Conservation (phyloP, 2,329 filamentous ascomycete genomes). For the Aspergillus latus region DNA sequence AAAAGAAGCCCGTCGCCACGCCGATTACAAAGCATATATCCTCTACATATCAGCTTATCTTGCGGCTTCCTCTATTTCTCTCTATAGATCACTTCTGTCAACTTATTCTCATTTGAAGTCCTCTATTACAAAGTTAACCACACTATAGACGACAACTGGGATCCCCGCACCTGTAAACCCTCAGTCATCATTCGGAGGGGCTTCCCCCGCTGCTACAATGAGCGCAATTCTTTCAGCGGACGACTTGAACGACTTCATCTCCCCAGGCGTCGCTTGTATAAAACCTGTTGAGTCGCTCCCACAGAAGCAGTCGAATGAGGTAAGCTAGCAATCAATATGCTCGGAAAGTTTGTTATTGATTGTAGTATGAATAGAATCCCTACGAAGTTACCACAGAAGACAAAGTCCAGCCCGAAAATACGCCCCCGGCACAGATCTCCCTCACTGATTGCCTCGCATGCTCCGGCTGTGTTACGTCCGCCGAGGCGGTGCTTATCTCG, state of each 20-base stretch:
- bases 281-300: constrained; percentile 95
- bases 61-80: constrained; percentile 9
- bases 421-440: constrained; percentile 82
- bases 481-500: constrained; percentile 93
- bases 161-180: not conserved
- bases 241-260: constrained; percentile 98
- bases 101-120: too few species aligned
- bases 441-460: constrained; percentile 96
- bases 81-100: not conserved
- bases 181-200: not conserved
- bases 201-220: constrained; percentile 61
- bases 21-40: constrained; percentile 34
- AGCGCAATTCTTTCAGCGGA: constrained; percentile 96
- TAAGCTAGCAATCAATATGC: constrained; percentile 29
- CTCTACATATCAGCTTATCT: constrained; percentile 17
- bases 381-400: constrained; percentile 96
- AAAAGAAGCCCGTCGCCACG: constrained; percentile 28
- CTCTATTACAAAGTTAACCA: too few species aligned
- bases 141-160: too few species aligned
- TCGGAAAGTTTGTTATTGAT: constrained; percentile 23
- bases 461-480: constrained; percentile 95
- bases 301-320: constrained; percentile 52
- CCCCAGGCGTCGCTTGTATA: constrained; percentile 94
- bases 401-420: constrained; percentile 58
- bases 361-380: constrained; percentile 46